Base-by-base conservation (phyloP, 192 early-diverging fungal species). In the Glomus cerebriforme region DNA sequence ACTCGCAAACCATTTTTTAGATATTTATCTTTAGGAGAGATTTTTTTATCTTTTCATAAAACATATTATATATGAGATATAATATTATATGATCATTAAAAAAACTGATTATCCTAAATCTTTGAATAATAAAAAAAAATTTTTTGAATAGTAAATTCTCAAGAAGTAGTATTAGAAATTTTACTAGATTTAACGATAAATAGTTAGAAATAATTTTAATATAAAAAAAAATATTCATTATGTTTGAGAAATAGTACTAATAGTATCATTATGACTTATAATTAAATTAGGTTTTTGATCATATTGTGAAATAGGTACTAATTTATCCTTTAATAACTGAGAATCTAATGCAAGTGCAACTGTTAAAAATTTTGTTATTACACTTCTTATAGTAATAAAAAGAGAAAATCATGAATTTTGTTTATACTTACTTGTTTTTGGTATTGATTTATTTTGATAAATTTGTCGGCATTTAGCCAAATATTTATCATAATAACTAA, bases 401-500 rank as follows among this genome's bases (percentile, higher is more conserved):
- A 34, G 26, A 17, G 22, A 58, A 17, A 49, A 15, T 10, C 3
- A 7, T 12, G 17, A 15, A 65, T 32, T 6, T 17, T 17, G 60
- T 65, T 31, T 65, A 8, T 75, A 37, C 24, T 69, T 68, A 78
- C 77, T 59, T 4, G 77, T 68, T 78, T 31, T 68, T 47, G 77
- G 77, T 15, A 29, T 45, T 34, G 34, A 4, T 67, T 35, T 39
- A n/a, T 67, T 67, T 32, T 67, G 10, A 13, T 27, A 37, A 15
- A 26, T 35, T 37, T 35, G n/a, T 78, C 27, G 37, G 49, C 69
- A 71, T 47, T 71, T 71, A 26, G 69, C 8, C 31, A 78, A 59
- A 58, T 68, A 78, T 37, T 35, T 37, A 59, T 78, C 77, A 68
- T 78, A 78, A 59, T 68, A 78, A 31, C 77, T 78, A 24, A 24